Evolutionary conservation across 768 basidiomycete species (phyloP).

Genomic region (Hygrocybe coccinea): DNA sequence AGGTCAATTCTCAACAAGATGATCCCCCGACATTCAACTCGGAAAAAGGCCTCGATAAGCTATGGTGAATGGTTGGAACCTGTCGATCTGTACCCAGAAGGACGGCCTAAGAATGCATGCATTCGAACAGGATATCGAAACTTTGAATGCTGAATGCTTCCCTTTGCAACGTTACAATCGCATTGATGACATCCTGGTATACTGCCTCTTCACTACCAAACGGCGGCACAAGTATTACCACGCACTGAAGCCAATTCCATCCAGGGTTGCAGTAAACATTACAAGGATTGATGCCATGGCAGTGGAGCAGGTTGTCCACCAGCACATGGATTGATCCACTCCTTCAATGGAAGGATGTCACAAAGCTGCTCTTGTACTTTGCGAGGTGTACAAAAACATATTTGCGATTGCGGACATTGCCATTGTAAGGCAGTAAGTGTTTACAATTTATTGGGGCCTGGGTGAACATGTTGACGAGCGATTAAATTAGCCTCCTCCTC

Average conservation of each 20-base stretch:
- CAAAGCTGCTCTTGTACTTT: neutral
- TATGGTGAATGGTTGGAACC: too few species aligned
- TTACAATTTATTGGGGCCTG: neutral
- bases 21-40: too few species aligned
- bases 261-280: neutral
- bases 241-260: neutral
- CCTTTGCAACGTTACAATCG: neutral
- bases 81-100: neutral
- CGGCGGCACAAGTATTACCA: neutral
- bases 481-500: conserved; percentile 6
- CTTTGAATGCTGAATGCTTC: neutral
- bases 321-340: neutral
- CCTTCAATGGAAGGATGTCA: neutral
- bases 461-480: too few species aligned
- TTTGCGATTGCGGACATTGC: too few species aligned
- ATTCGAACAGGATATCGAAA: neutral
- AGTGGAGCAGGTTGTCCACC: neutral
- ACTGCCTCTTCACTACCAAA: neutral
- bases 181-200: neutral
- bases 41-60: too few species aligned
- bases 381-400: neutral
- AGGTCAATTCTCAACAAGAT: too few species aligned
- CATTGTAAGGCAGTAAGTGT: too few species aligned
- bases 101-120: neutral
- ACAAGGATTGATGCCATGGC: neutral